Base-by-base conservation (phyloP, 1,284 basidiomycete species). In the Tetrapyrgos nigripes region DNA sequence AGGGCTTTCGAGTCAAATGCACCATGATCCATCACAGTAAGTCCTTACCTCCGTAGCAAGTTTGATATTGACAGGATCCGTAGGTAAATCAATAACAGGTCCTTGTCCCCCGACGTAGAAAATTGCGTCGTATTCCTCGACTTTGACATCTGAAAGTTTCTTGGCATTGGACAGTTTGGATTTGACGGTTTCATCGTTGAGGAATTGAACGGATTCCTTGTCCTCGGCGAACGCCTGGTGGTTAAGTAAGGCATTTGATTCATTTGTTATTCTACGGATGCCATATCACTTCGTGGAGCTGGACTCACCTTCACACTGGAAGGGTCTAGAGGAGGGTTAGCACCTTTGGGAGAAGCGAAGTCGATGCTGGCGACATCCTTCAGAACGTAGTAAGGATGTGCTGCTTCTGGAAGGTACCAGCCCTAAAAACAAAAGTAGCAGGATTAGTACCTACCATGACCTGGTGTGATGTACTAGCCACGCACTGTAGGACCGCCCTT, bases 21-120 rank as follows among this genome's bases (percentile, higher is more conserved):
- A n/a, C n/a, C n/a, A n/a, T n/a, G n/a, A n/a, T n/a, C n/a, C n/a
- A n/a, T n/a, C n/a, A n/a, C n/a, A n/a, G n/a, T n/a, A n/a, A n/a
- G n/a, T n/a, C 70, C 79, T 62, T 64, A 85, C 87, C 60, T 85
- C 73, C 29, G 81, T 81, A n/a, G 83, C 83, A 45, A 92, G 78
- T 64, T 83, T 80, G 64, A 79, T 80, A 72, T 89, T 89, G n/a
- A n/a, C n/a, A 3, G 40, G 35, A 19, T 92, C 86, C 23, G 65
- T 65, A 2, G 90, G 73, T 24, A 93, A 79, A 70, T 92, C 91
- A 48, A 92, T 76, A 46, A 87, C 83, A 14, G 90, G 89, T 2
- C 89, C 89, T 66, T 91, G 88, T 29, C 87, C 92, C 46, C 92
- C 92, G 53, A 90, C 81, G 70, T 92, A 92, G 74, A 92, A 94